These are phyloP conservation scores for Hylodesmum podocarpum DNA, from an alignment of 306 rosid species.

Conservation along the genomic window DNA sequence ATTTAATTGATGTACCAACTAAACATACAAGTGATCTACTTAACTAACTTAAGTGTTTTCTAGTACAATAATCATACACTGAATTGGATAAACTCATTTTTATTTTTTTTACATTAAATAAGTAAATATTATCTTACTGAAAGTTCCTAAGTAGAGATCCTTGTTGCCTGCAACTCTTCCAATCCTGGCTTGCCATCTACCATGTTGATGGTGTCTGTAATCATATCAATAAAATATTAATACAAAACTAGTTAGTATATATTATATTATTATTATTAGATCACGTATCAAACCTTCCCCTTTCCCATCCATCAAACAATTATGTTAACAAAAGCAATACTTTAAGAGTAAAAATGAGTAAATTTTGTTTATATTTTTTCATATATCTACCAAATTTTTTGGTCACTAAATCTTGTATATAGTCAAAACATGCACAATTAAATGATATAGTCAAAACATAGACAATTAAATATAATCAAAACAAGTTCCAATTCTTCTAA, in stretches of 20 bases:
- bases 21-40: no score
- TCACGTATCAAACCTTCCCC: not conserved
- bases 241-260: not conserved
- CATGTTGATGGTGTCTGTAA: constrained; percentile 90
- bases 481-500: not conserved
- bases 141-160: constrained; percentile 88
- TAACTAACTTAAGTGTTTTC: no score
- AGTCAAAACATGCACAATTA: not conserved
- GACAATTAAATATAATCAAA: not conserved
- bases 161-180: constrained; percentile 97
- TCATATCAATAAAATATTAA: not conserved
- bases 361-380: not conserved
- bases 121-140: constrained; percentile 52
- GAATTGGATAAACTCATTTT: not conserved
- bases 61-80: not conserved
- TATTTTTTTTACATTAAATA: not conserved
- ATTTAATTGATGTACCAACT: not conserved
- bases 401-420: not conserved
- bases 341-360: not conserved
- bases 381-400: not conserved
- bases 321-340: not conserved
- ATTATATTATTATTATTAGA: not conserved
- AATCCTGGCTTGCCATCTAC: constrained; percentile 97
- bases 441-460: not conserved
- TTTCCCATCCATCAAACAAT: not conserved